A percentile compares a stretch with the other conserved stretches of the same genome.
Conservation (phyloP, 2,329 filamentous ascomycete genomes). For the Fusarium scirpi region DNA sequence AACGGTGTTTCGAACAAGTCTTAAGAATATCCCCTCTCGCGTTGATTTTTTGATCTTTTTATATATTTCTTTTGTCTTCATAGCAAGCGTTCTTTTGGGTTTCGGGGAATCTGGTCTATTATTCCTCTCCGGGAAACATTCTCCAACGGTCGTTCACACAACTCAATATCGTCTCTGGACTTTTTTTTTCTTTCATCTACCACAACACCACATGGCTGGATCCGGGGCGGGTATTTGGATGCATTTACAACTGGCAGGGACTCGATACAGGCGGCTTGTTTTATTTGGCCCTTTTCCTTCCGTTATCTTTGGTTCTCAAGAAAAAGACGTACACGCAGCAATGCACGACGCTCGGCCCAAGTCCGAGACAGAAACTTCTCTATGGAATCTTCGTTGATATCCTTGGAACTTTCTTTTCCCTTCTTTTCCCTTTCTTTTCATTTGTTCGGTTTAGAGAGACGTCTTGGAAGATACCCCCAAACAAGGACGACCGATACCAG, state of each 20-base stretch:
- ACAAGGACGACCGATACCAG: constrained; percentile 28
- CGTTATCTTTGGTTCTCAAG: constrained; percentile 53
- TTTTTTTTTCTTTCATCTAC: constrained; percentile 52
- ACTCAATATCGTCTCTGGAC: constrained; percentile 55
- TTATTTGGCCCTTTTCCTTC: constrained; percentile 49
- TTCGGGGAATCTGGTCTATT: constrained; percentile 52
- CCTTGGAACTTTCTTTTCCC: constrained; percentile 43
- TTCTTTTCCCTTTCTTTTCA: constrained; percentile 33
- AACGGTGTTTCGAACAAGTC: constrained; percentile 55
- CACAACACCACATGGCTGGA: constrained; percentile 66
- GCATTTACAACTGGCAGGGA: constrained; percentile 66
- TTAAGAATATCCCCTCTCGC: constrained; percentile 55
- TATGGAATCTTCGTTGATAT: constrained; percentile 56
- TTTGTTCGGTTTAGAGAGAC: constrained; percentile 47
- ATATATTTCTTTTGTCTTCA: constrained; percentile 55
- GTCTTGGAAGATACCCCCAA: constrained; percentile 43
- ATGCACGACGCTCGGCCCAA: constrained; percentile 67
- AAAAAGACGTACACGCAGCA: constrained; percentile 73
- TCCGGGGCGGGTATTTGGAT: constrained; percentile 64
- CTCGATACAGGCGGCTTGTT: constrained; percentile 62
- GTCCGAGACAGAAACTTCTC: constrained; percentile 61
- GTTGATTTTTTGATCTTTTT: constrained; percentile 40
- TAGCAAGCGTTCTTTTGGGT: constrained; percentile 58
- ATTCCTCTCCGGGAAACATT: constrained; percentile 56
- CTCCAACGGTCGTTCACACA: constrained; percentile 47